A percentile compares a stretch with the other conserved stretches of the same genome.
Evolutionary conservation across 2,329 filamentous ascomycete species (phyloP).

Genomic region (Monosporascus sp.): DNA sequence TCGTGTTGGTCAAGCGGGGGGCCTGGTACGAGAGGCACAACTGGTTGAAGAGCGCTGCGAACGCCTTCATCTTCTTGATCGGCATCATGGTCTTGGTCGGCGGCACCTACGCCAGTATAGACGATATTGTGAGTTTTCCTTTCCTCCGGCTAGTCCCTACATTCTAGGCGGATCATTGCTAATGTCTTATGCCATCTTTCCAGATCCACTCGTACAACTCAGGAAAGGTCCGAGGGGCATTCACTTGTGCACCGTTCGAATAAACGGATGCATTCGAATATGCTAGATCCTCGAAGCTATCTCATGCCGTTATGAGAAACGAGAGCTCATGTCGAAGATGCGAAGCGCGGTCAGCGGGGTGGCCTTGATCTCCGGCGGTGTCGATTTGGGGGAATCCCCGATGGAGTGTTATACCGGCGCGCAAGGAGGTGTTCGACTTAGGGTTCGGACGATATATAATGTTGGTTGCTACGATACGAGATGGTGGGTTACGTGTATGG

Average conservation of each 20-base stretch:
- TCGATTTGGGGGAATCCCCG: no score
- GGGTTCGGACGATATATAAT: no score
- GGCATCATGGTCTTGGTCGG: slow-evolving; percentile 26
- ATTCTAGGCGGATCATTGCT: background rate
- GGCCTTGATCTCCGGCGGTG: no score
- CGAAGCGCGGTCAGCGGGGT: no score
- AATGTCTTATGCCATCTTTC: background rate
- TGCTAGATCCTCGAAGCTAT: no score
- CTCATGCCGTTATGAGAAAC: no score
- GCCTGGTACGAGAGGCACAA: slow-evolving; percentile 24
- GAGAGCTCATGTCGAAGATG: no score
- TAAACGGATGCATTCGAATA: background rate
- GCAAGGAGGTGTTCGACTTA: no score
- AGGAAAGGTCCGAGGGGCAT: background rate
- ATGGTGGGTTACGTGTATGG: no score
- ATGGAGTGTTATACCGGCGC: no score
- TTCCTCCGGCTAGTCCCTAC: background rate
- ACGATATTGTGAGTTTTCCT: slow-evolving; percentile 27
- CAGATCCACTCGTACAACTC: background rate
- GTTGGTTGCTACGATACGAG: no score
- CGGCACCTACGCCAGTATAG: slow-evolving; percentile 27
- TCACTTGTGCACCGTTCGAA: background rate
- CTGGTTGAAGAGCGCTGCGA: slow-evolving; percentile 15
- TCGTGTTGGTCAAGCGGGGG: slow-evolving; percentile 27
- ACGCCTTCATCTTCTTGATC: slow-evolving; percentile 23